Evolutionary conservation across 176 grass and related monocot genomes (phyloP).

Genomic region (Lolium perenne): DNA sequence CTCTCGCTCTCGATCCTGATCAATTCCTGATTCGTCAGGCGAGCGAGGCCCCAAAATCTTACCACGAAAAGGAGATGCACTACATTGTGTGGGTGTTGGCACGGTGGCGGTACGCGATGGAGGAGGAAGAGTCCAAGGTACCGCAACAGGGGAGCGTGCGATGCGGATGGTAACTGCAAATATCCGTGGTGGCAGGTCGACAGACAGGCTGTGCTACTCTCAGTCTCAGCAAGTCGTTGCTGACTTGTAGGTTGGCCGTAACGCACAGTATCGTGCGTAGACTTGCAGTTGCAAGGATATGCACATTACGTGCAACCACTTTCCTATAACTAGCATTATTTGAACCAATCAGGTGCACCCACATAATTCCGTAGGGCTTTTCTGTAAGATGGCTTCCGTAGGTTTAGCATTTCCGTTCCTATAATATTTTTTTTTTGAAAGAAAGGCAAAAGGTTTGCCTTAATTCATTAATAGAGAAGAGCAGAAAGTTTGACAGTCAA

Average conservation of each 20-base stretch:
- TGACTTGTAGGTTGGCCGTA: background rate
- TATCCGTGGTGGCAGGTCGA: slow-evolving; percentile 14
- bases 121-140: background rate
- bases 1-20: background rate
- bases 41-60: background rate
- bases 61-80: slow-evolving; percentile 29
- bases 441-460: too few species aligned
- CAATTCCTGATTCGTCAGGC: background rate
- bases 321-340: too few species aligned
- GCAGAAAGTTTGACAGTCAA: too few species aligned
- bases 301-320: too few species aligned
- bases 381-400: too few species aligned
- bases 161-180: background rate
- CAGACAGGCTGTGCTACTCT: background rate
- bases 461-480: too few species aligned
- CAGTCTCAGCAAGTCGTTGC: background rate
- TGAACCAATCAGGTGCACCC: too few species aligned
- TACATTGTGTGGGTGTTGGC: background rate
- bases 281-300: background rate
- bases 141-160: slow-evolving; percentile 27
- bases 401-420: too few species aligned
- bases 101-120: background rate
- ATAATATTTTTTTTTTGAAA: too few species aligned
- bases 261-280: background rate
- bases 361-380: too few species aligned